Base-by-base conservation (phyloP, 2,329 filamentous ascomycete species). In the Metarhizium album region DNA sequence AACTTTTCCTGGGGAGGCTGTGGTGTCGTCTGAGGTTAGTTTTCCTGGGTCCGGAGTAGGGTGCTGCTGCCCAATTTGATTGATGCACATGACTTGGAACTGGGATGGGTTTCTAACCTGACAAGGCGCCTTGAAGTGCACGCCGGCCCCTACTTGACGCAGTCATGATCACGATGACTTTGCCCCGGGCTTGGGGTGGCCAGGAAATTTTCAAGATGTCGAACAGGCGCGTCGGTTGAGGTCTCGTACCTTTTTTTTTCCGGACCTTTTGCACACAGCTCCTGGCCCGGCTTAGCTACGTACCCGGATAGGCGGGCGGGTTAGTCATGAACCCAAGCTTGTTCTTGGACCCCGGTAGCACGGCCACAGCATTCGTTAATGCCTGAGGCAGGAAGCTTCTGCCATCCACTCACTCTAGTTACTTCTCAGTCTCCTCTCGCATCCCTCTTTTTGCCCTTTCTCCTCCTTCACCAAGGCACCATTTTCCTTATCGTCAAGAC, bases 401-500 rank as follows among this genome's bases (percentile, higher is more conserved):
- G 22, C 20, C 38, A 23, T 46, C 43, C 40, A 45, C 53, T 55
- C 49, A 43, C 42, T 35, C 29, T 46, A 46, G 8, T 40, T 9
- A 31, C n/a, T 56, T 60, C 60, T 60, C 51, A 27, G 49, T 48
- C 42, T 31, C 33, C 46, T 31, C 45, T 3, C 43, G 31, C 16
- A 31, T 24, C 2, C n/a, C 18, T 20, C 18, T 27, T 50, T 51
- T 54, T 53, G 59, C 65, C 58, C 70, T 60, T 70, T 62, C 55
- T 59, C 57, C 60, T 61, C 57, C 53, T 62, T 67, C 69, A 57
- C 35, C 73, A 78, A 75, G 85, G 85, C 87, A 86, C 80, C 73
- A 78, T 80, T 83, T 53, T 84, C 89, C 90, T 95, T 96, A 96
- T 95, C 90, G 80, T 90, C 88, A 90, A 83, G 80, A 83, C 75